Evolutionary conservation across 1,139 yeast genomes (phyloP), one percentile per base, ranked within the genome.

Genomic region (Protomyces inundatus): DNA sequence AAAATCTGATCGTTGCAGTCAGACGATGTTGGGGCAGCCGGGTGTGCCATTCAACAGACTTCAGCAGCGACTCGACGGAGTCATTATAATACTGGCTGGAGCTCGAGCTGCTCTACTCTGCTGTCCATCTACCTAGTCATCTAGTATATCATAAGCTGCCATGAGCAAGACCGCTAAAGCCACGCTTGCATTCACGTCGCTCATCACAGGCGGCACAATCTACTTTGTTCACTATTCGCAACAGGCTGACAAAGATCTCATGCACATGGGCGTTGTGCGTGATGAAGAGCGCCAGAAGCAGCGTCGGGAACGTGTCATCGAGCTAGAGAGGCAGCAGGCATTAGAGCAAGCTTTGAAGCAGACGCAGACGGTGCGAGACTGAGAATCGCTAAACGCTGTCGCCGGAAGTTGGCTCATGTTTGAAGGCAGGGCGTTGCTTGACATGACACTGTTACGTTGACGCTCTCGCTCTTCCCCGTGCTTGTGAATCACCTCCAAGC

Each of bases 201-300:
- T 61, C 34, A 10, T 61, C 35, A 63, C 70, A 12, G 65, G 59
- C 4, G 66, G 65, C n/a, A 67, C 65, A 50, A 63, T 69, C 52
- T 59, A 54, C 50, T 68, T 69, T 42, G 71, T 69, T 5, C 71
- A 69, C 60, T 61, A 66, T 54, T 59, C 64, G 12, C 71, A 69
- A 46, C 65, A 68, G 50, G 58, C 35, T 7, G 70, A 69, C 62
- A 58, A 58, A 45, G 62, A 58, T 14, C 42, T 55, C 45, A 67
- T 69, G 69, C 67, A 66, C 42, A 68, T 68, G 51, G 71, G 71
- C 12, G 70, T 69, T 12, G 54, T 69, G 35, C 51, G 64, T 9
- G 71, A 69, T 42, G 66, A 52, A n/a, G 71, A 69, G 54, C 65
- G 71, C 4, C 66, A 66, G 37, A 61, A 66, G 30, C 64, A 68